These are phyloP conservation scores for Umbelopsis sp. DNA, from an alignment of 371 early-diverging fungal species.

Conservation along the genomic window DNA sequence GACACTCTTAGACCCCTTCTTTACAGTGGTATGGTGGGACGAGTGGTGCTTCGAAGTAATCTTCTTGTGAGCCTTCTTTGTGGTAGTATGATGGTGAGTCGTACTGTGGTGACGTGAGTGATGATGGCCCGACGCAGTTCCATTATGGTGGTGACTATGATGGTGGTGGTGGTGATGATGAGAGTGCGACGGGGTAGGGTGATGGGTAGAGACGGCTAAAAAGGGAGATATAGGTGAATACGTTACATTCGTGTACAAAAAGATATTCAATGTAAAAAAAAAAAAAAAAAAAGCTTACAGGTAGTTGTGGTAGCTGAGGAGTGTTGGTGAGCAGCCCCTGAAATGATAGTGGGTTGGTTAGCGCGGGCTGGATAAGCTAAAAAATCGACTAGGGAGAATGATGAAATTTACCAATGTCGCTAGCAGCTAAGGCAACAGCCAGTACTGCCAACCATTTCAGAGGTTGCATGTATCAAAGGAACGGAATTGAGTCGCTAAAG, in stretches of 20 bases:
- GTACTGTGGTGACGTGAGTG: not conserved
- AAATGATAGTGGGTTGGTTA: not conserved
- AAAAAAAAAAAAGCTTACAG: not conserved
- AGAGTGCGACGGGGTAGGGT: not conserved
- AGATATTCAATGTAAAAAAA: not conserved
- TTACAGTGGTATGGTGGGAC: not conserved
- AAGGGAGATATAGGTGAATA: not conserved
- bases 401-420: constrained; percentile 10
- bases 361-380: not conserved
- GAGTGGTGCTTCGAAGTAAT: not conserved
- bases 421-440: constrained; percentile 17
- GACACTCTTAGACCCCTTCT: not conserved
- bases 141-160: constrained; percentile 4
- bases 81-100: not conserved
- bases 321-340: constrained; percentile 14
- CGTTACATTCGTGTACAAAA: not conserved
- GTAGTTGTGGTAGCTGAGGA: not conserved
- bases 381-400: not conserved
- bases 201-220: not conserved
- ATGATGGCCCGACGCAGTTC: not conserved
- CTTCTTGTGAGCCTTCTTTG: not conserved
- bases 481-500: constrained; percentile 5
- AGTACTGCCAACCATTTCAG: constrained; percentile 14
- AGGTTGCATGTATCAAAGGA: constrained; percentile 20
- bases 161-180: constrained; percentile 5